Conservation (phyloP, 192 early-diverging fungal genomes). For the Coemansia sp. region DNA sequence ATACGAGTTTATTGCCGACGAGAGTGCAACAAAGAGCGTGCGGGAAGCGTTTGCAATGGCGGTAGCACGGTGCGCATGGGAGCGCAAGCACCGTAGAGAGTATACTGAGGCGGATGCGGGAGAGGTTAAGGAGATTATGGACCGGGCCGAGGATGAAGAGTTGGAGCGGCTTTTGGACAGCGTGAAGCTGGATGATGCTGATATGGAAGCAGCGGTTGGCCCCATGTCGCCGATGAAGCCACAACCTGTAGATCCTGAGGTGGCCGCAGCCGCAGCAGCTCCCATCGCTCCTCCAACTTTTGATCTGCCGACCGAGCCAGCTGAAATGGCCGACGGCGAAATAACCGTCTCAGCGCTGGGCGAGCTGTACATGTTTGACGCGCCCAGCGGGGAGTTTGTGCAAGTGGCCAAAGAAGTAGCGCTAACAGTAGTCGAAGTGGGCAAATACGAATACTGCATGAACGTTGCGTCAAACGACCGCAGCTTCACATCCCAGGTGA, state of each 20-base stretch:
- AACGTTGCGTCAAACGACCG: conserved; percentile 53
- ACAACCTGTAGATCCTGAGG: neutral
- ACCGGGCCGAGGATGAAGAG: conserved; percentile 37
- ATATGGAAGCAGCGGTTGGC: conserved; percentile 18
- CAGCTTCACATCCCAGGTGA: conserved; percentile 55
- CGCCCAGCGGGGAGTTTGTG: conserved; percentile 56
- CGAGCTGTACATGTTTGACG: conserved; percentile 69
- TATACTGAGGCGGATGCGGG: conserved; percentile 31
- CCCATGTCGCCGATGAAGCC: conserved; percentile 3
- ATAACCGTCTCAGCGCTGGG: conserved; percentile 53
- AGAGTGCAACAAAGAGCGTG: conserved; percentile 7
- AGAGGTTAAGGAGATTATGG: conserved; percentile 28
- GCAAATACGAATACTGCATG: conserved; percentile 57
- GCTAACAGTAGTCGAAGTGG: conserved; percentile 38
- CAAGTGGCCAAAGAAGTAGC: conserved; percentile 53
- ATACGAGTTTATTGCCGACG: conserved; percentile 44
- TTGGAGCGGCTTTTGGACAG: conserved; percentile 35
- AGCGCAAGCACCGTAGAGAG: conserved; percentile 24
- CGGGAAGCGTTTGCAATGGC: conserved; percentile 41
- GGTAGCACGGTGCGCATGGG: conserved; percentile 46
- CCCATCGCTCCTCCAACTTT: conserved; percentile 8
- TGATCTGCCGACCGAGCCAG: conserved; percentile 33
- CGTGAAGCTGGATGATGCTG: conserved; percentile 35
- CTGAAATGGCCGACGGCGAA: conserved; percentile 49
- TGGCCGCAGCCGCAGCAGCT: conserved; percentile 6